Base-by-base conservation (phyloP, 2,329 filamentous ascomycete genomes). In the Huntiella abstrusa region DNA sequence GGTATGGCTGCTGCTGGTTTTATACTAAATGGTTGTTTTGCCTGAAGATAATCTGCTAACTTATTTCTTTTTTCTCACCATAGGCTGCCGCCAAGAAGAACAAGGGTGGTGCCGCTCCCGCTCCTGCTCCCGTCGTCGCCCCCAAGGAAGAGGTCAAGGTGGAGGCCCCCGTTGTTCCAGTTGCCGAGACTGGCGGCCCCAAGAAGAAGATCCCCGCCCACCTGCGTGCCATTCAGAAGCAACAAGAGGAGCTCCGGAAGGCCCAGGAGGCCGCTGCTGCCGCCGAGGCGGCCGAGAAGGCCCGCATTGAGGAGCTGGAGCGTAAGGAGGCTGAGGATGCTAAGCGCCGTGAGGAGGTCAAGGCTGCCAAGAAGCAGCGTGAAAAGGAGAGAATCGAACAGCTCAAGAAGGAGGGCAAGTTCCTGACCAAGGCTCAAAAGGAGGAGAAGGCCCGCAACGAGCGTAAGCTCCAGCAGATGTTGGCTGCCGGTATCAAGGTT, bases 341-440 rank as follows among this genome's bases (percentile, higher is more conserved):
- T 48, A 76, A 77, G 63, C 71, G 69, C 49, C 77, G 67, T 53
- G 81, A 83, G 55, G 84, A 88, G 57, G 75, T 77, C 44, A 83
- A 75, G 62, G 76, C 77, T 1, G 63, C 76, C 38, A 88, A 83
- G 70, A 91, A 88, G 68, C 82, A 85, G 56, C 85, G 75, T 59
- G 84, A 92, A 56, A 88, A 83, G 67, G 81, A 87, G 60, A 83
- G 74, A 62, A 78, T 88, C 51, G 84, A 91, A 58, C 80, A 88
- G 64, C 73, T 85, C 48, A 91, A 88, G 72, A 84, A 82, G 60
- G 83, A 86, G 60, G 84, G 84, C 59, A 88, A 84, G 57, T 88
- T 81, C 62, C 65, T 88, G 56, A 88, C 83, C 53, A 87, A 88
- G 63, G 83, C 83, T 11, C 83, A 92, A 59, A 83, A 78, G 58